Conservation (phyloP, 2,329 filamentous ascomycete species). For the Ophiostoma angusticollis region DNA sequence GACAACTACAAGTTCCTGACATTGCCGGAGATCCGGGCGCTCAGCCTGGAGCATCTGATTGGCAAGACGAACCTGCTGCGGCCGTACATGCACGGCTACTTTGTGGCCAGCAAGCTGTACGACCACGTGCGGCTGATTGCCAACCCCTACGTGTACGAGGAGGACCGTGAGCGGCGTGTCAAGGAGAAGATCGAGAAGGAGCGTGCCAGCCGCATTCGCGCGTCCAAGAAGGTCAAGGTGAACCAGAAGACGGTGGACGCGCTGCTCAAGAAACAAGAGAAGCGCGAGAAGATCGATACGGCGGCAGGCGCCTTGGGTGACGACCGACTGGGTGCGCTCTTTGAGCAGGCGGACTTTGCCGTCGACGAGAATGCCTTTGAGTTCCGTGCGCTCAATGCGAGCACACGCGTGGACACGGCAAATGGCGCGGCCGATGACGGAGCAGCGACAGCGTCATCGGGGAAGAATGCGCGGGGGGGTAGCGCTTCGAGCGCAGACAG, state of each 20-base stretch:
- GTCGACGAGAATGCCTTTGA: slow-evolving; percentile 84
- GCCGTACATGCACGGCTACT: slow-evolving; percentile 99
- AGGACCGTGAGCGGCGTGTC: slow-evolving; percentile 80
- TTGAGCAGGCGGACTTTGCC: slow-evolving; percentile 84
- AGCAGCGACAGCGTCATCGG: slow-evolving; percentile 31
- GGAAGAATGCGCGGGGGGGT: slow-evolving; percentile 20
- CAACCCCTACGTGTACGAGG: slow-evolving; percentile 87
- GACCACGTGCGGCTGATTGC: slow-evolving; percentile 88
- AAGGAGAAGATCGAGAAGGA: slow-evolving; percentile 96
- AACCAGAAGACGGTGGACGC: slow-evolving; percentile 73
- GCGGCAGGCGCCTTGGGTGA: slow-evolving; percentile 63
- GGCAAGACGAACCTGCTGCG: slow-evolving; percentile 80
- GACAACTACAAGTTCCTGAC: slow-evolving; percentile 99
- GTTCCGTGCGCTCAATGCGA: slow-evolving; percentile 81
- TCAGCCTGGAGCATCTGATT: slow-evolving; percentile 79
- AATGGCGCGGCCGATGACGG: slow-evolving; percentile 28
- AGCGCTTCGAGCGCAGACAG: slow-evolving; percentile 25
- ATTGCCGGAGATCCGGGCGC: slow-evolving; percentile 65
- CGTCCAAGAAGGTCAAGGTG: slow-evolving; percentile 95
- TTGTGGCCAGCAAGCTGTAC: slow-evolving; percentile 88
- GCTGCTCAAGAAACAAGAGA: slow-evolving; percentile 52
- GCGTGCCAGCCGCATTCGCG: slow-evolving; percentile 84
- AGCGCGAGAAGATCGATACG: slow-evolving; percentile 42
- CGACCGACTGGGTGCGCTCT: slow-evolving; percentile 74
- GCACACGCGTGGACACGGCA: slow-evolving; percentile 43